Evolutionary conservation across 2,329 filamentous ascomycete species (phyloP).

Genomic region (Colletotrichum costaricense): DNA sequence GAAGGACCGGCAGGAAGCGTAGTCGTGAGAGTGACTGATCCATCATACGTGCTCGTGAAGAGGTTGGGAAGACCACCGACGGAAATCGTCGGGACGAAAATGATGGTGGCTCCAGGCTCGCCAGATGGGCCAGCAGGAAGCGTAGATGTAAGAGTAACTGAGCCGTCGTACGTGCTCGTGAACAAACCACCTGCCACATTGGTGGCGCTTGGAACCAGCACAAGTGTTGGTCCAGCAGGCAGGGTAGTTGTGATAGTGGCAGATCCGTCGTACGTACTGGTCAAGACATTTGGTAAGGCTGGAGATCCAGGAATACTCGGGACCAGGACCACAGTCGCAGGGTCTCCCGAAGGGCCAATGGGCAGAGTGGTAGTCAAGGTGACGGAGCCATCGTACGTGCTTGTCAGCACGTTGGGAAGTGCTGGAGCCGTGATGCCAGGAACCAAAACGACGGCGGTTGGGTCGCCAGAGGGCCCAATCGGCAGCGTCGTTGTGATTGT

Average conservation of each 20-base stretch:
- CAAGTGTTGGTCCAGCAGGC: not conserved
- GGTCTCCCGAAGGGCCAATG: not conserved
- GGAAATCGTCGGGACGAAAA: not conserved
- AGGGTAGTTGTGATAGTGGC: not conserved
- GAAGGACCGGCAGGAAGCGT: not conserved
- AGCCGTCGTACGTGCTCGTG: conserved; percentile 11
- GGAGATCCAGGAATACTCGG: not conserved
- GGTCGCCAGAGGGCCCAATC: not conserved
- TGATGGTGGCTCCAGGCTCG: not conserved
- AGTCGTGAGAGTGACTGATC: not conserved
- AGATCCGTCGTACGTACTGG: conserved; percentile 14
- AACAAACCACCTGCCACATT: not conserved
- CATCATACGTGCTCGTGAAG: conserved; percentile 6
- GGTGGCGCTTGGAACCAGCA: not conserved
- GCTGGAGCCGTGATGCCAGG: not conserved
- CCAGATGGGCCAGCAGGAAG: not conserved
- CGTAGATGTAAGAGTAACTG: not conserved
- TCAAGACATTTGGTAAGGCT: not conserved
- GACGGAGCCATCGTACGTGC: conserved; percentile 4
- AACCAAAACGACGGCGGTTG: not conserved
- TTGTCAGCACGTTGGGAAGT: not conserved
- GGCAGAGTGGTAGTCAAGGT: not conserved
- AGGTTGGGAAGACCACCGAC: not conserved
- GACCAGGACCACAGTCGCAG: conserved; percentile 1
- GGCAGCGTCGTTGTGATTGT: not conserved